These are phyloP conservation scores for Fusarium staphyleae DNA, from an alignment of 2,329 filamentous ascomycete genomes.

Conservation along the genomic window DNA sequence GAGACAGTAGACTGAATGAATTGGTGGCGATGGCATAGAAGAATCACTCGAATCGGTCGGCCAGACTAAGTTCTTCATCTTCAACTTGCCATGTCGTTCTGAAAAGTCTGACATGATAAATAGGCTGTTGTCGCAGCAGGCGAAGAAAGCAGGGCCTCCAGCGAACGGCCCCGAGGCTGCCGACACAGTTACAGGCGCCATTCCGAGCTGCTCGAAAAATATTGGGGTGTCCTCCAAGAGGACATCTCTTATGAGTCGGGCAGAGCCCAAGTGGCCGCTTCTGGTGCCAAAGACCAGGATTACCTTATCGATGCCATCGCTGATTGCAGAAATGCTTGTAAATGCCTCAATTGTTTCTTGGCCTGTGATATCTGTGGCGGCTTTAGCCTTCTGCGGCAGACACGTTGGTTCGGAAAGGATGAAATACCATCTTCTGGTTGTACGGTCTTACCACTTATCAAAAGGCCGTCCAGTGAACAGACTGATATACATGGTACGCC, in stretches of 20 bases:
- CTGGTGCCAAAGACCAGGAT: slow-evolving; percentile 57
- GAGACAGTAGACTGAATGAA: slow-evolving; percentile 58
- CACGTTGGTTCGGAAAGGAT: neutral
- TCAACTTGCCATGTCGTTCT: slow-evolving; percentile 42
- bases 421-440: slow-evolving; percentile 23
- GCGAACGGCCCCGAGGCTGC: slow-evolving; percentile 37
- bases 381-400: slow-evolving; percentile 5
- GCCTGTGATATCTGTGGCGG: neutral
- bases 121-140: slow-evolving; percentile 58
- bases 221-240: slow-evolving; percentile 38
- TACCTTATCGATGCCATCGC: slow-evolving; percentile 37
- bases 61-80: slow-evolving; percentile 57
- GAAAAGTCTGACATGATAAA: slow-evolving; percentile 52
- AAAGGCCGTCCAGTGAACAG: slow-evolving; percentile 40
- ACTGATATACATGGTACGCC: slow-evolving; percentile 46
- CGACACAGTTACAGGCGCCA: slow-evolving; percentile 48
- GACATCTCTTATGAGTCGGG: slow-evolving; percentile 36
- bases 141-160: slow-evolving; percentile 47
- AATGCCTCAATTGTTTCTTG: slow-evolving; percentile 49
- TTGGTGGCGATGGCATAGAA: slow-evolving; percentile 53
- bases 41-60: slow-evolving; percentile 58
- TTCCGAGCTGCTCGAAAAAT: slow-evolving; percentile 46
- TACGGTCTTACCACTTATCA: slow-evolving; percentile 26
- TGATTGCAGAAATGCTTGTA: slow-evolving; percentile 53
- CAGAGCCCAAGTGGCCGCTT: slow-evolving; percentile 58